Evolutionary conservation across 495 filamentous ascomycete genomes (phyloP), one percentile per base, ranked within the genome.

Genomic region (Talaromyces stipitatus): DNA sequence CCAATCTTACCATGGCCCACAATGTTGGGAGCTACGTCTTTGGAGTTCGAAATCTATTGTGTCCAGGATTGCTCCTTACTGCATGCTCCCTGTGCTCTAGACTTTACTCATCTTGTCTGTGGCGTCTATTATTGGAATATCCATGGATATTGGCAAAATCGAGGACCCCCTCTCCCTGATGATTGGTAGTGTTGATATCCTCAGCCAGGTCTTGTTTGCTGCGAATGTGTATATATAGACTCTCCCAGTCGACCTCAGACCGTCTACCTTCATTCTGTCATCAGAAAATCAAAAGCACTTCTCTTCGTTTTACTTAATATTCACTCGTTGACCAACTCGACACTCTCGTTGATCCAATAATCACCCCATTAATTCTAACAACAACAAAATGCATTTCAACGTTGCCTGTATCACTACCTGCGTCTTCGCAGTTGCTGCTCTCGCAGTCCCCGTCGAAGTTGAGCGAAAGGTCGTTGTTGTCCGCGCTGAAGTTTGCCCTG

Each of bases 341-440:
- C n/a, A 22, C 51, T 38, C 32, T 54, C 51, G 28, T 54, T 54
- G 22, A 54, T 28, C n/a, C 30, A 36, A 18, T 28, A 12, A 32
- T n/a, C n/a, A n/a, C n/a, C 9, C 6, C 32, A 10, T 33, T 54
- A 33, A 54, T 54, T 22, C 20, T 29, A 16, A 45, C 54, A n/a
- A 45, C 29, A 22, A 54, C 54, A 55, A 55, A 45, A 55, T 55
- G 54, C 54, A 55, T 55, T 55, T 55, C 54, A 55, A 55, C 54
- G 45, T 55, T 55, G 54, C 54, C 54, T 55, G 54, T 55, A 20
- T 23, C 33, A 46, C 54, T 38, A 36, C 54, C 10, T 55, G 54
- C 36, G 23, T 55, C 38, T 55, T 55, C 26, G 54, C 54, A 28
- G 36, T 18, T 28, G 38, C 54, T 55, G 54, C 54, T 43, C 54